Percentiles rank a stretch among this genome's conserved stretches.
Evolutionary conservation across 1,284 basidiomycete genomes (phyloP).

Genomic region (Rhodotorula glutinis): DNA sequence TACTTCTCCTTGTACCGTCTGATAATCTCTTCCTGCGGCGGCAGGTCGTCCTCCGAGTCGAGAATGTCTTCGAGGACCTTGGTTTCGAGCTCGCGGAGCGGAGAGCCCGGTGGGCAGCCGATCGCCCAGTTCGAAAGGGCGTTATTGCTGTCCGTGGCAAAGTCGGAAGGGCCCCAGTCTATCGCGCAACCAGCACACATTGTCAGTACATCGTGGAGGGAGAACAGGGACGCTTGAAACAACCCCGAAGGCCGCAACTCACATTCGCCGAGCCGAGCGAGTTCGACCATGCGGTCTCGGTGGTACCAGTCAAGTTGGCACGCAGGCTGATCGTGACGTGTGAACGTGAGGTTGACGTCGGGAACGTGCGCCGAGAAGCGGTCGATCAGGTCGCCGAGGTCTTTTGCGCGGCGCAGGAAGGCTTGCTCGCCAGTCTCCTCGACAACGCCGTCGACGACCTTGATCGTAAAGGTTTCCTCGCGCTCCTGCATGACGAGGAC

Average conservation of each 20-base stretch:
- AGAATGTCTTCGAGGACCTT: constrained; percentile 17
- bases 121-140: constrained; percentile 41
- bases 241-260: too few species aligned
- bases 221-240: too few species aligned
- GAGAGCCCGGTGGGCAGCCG: constrained; percentile 36
- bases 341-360: constrained; percentile 49
- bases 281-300: constrained; percentile 48
- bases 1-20: constrained; percentile 15
- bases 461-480: constrained; percentile 43
- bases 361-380: constrained; percentile 49
- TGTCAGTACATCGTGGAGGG: too few species aligned
- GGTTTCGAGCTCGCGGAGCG: constrained; percentile 25
- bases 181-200: too few species aligned
- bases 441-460: constrained; percentile 33
- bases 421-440: constrained; percentile 37
- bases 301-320: constrained; percentile 51
- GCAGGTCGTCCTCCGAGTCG: constrained; percentile 8
- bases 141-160: constrained; percentile 21
- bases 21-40: constrained; percentile 7
- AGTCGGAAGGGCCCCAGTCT: constrained; percentile 40
- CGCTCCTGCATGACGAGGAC: constrained; percentile 40
- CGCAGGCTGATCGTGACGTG: constrained; percentile 54
- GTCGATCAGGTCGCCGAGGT: constrained; percentile 45
- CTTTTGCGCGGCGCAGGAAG: constrained; percentile 40
- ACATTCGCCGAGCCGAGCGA: constrained; percentile 49